A percentile compares a stretch with the other conserved stretches of the same genome.
Conservation (phyloP, 305 asterid species). For the Withania somnifera region DNA sequence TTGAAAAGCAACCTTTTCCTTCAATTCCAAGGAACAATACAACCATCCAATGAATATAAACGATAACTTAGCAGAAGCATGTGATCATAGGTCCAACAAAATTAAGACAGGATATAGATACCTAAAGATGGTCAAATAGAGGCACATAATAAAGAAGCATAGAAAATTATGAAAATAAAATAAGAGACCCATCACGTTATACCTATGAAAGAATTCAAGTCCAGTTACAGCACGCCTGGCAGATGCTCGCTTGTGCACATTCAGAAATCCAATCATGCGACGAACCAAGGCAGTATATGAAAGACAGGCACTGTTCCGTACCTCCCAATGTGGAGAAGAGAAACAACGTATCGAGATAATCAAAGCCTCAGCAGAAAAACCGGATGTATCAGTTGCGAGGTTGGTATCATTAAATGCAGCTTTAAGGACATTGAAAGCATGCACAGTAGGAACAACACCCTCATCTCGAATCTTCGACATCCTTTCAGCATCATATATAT, state of each 20-base stretch:
- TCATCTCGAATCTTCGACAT: constrained; percentile 79
- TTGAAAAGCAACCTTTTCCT: background rate
- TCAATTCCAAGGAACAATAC: background rate
- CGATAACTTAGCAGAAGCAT: background rate
- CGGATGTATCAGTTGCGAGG: constrained; percentile 91
- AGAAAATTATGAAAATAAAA: constrained; percentile 4
- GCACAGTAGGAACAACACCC: constrained; percentile 93
- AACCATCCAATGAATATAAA: background rate
- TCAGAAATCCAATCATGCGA: constrained; percentile 95
- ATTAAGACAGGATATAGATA: background rate
- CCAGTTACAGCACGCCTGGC: constrained; percentile 84
- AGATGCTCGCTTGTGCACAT: constrained; percentile 87
- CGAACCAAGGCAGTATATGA: constrained; percentile 94
- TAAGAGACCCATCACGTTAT: constrained; percentile 3
- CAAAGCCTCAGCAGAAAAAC: constrained; percentile 86
- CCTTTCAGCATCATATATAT: constrained; percentile 25
- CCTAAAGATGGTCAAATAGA: background rate
- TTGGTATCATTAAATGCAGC: constrained; percentile 91
- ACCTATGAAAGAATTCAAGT: constrained; percentile 95
- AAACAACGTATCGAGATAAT: constrained; percentile 67
- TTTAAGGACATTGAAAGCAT: constrained; percentile 86
- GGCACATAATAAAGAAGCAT: background rate
- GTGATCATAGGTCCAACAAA: constrained; percentile 2
- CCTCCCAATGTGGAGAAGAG: constrained; percentile 96
- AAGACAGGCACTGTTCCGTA: constrained; percentile 95